These are phyloP conservation scores for Fusarium sp. DNA, from an alignment of 2,329 filamentous ascomycete genomes.

Conservation along the genomic window DNA sequence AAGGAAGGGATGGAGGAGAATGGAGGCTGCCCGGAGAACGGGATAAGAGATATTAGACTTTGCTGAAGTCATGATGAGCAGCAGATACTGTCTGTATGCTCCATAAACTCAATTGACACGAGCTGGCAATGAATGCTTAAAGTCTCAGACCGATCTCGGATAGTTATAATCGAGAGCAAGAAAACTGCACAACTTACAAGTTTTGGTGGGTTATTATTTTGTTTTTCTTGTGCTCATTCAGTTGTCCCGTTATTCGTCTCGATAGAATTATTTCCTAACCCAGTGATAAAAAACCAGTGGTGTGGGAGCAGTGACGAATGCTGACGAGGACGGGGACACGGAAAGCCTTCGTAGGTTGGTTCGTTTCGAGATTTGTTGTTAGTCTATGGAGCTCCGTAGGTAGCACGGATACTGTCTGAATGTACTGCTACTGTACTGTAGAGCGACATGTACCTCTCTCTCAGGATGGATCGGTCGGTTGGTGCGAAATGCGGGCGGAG, in stretches of 20 bases:
- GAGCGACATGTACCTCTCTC: conserved; percentile 1
- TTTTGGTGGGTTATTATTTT: background rate
- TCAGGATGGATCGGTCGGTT: conserved; percentile 28
- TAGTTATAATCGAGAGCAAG: background rate
- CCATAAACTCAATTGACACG: conserved; percentile 6
- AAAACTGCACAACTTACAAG: conserved; percentile 20
- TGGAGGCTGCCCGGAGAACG: conserved; percentile 31
- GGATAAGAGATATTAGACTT: conserved; percentile 18
- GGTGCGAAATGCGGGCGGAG: conserved; percentile 12
- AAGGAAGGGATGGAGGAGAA: conserved; percentile 16
- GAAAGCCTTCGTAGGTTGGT: conserved; percentile 4
- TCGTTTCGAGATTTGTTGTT: conserved; percentile 33
- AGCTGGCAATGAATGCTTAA: background rate
- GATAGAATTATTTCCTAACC: conserved; percentile 24
- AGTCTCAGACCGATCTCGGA: background rate
- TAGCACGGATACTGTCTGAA: background rate
- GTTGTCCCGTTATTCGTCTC: conserved; percentile 11
- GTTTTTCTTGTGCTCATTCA: conserved; percentile 5
- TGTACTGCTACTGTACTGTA: background rate
- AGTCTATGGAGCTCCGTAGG: background rate
- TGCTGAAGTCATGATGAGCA: conserved; percentile 25
- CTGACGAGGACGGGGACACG: conserved; percentile 29
- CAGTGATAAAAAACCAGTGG: conserved; percentile 35
- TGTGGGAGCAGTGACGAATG: conserved; percentile 40
- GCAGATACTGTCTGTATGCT: conserved; percentile 9